Conservation (phyloP, 805 yeast species). For the Cyberlindnera bimundalis region DNA sequence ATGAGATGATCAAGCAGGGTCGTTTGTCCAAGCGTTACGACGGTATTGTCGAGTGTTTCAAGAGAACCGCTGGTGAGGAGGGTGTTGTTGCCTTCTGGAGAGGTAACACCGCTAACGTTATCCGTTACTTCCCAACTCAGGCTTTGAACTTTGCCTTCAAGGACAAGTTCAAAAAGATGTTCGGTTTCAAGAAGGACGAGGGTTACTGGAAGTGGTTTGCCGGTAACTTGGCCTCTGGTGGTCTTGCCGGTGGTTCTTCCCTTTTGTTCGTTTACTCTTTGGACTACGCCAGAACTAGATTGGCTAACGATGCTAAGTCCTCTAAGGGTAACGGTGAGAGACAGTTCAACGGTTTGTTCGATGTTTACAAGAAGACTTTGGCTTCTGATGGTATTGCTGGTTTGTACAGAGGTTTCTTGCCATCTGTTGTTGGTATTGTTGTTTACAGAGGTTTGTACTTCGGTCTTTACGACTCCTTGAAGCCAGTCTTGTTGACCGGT, state of each 20-base stretch:
- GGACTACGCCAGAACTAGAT: slow-evolving; percentile 98
- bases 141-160: slow-evolving; percentile 98
- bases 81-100: slow-evolving; percentile 96
- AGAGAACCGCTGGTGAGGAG: slow-evolving; percentile 89
- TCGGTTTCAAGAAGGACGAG: slow-evolving; percentile 96
- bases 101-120: slow-evolving; percentile 99
- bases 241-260: slow-evolving; percentile 97
- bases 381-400: slow-evolving; percentile 97
- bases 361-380: slow-evolving; percentile 93
- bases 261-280: slow-evolving; percentile 91
- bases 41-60: slow-evolving; percentile 94
- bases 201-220: slow-evolving; percentile 92
- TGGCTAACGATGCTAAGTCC: slow-evolving; percentile 96
- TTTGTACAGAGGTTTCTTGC: slow-evolving; percentile 99
- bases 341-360: slow-evolving; percentile 95
- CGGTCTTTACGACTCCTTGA: slow-evolving; percentile 95
- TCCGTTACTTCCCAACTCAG: slow-evolving; percentile 99
- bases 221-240: slow-evolving; percentile 99
- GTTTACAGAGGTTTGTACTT: slow-evolving; percentile 99
- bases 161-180: slow-evolving; percentile 92
- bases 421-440: slow-evolving; percentile 95
- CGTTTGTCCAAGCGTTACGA: slow-evolving; percentile 81
- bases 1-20: slow-evolving; percentile 97
- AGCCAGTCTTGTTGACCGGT: slow-evolving; percentile 93
- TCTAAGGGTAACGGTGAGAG: slow-evolving; percentile 77